Evolutionary conservation across 441 rosid species (phyloP).

Genomic region (Biscutella auriculata): DNA sequence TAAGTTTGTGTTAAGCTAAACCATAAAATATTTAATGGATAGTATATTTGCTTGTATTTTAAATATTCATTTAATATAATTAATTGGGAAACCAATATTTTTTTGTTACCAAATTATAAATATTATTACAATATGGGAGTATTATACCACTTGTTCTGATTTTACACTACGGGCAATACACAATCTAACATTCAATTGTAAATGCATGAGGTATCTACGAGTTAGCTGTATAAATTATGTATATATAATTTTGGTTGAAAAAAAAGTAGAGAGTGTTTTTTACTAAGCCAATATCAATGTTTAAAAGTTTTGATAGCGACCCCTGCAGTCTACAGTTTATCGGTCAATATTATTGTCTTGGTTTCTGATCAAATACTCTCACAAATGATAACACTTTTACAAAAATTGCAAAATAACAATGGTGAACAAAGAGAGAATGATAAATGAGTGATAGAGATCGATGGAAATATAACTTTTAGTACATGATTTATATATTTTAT

Average conservation of each 20-base stretch:
- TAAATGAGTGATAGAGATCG: slow-evolving; percentile 12
- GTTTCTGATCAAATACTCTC: slow-evolving; percentile 16
- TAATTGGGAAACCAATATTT: too few relatives aligned
- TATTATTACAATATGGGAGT: too few relatives aligned
- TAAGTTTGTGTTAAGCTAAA: too few relatives aligned
- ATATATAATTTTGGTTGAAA: background rate
- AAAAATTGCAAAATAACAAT: slow-evolving; percentile 3
- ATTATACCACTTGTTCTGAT: slow-evolving; percentile 3
- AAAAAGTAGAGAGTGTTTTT: background rate
- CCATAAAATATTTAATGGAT: too few relatives aligned
- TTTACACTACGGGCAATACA: slow-evolving; percentile 16
- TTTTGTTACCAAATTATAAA: too few relatives aligned
- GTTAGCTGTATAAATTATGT: slow-evolving; percentile 1
- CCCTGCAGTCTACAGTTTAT: slow-evolving; percentile 13
- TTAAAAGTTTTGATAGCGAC: slow-evolving; percentile 20
- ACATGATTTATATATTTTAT: too few relatives aligned
- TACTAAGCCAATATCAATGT: slow-evolving; percentile 12
- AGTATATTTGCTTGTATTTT: too few relatives aligned
- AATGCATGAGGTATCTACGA: slow-evolving; percentile 6
- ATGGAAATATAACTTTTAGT: background rate
- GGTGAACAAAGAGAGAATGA: background rate
- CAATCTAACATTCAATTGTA: background rate
- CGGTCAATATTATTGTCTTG: slow-evolving; percentile 21
- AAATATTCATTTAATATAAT: too few relatives aligned
- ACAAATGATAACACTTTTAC: slow-evolving; percentile 10